Evolutionary conservation across 495 filamentous ascomycete species (phyloP).

Genomic region (Trichoderma asperelloides): DNA sequence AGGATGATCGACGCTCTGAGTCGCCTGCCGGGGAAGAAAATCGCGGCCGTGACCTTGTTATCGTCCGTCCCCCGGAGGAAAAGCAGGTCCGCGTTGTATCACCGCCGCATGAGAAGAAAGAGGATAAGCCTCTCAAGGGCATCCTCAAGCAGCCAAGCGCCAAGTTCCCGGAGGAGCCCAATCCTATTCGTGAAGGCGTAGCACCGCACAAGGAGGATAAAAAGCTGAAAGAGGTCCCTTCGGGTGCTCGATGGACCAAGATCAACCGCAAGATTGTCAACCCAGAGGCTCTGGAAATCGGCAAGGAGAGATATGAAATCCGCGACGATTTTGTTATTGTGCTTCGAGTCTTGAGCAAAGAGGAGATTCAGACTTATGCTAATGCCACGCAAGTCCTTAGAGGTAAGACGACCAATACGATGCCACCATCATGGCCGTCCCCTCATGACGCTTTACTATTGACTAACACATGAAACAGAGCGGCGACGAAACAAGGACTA

Average conservation of each 20-base stretch:
- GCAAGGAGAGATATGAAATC: constrained; percentile 74
- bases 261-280: constrained; percentile 77
- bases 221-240: constrained; percentile 61
- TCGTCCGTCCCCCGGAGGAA: constrained; percentile 21
- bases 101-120: constrained; percentile 42
- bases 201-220: constrained; percentile 79
- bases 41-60: constrained; percentile 27
- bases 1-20: neutral
- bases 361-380: constrained; percentile 75
- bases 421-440: neutral
- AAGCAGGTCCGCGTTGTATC: constrained; percentile 46
- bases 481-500: constrained; percentile 18
- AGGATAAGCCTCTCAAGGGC: constrained; percentile 50
- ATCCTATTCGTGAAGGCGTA: constrained; percentile 77
- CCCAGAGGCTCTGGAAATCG: constrained; percentile 65
- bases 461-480: constrained; percentile 5
- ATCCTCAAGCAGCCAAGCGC: constrained; percentile 64
- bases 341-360: constrained; percentile 64
- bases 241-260: constrained; percentile 81
- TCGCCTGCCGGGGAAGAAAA: constrained; percentile 20
- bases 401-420: constrained; percentile 41
- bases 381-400: constrained; percentile 65
- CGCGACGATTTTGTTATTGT: constrained; percentile 80
- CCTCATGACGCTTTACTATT: neutral
- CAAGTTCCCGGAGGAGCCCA: constrained; percentile 71